phyloP scores from a whole-genome alignment of 2,329 filamentous ascomycete species.

The Aureobasidium lini region DNA sequence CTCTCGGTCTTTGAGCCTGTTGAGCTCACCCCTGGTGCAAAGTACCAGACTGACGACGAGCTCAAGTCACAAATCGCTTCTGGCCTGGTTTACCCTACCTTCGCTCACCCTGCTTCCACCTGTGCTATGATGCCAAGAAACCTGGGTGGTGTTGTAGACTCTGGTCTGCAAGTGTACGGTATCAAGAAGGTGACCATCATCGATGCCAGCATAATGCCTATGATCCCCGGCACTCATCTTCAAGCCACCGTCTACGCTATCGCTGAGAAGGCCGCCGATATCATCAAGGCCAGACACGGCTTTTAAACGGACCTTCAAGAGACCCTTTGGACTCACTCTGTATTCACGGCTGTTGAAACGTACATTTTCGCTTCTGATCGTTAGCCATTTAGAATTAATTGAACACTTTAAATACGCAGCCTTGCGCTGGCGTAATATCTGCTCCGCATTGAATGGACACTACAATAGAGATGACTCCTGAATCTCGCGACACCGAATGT shows the following conservation, averaged over 20 bases:
- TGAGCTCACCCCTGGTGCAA: slow-evolving; percentile 24
- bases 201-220: slow-evolving; percentile 29
- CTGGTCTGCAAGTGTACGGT: slow-evolving; percentile 28
- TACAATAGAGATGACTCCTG: background rate
- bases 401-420: no score
- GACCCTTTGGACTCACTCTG: slow-evolving; percentile 18
- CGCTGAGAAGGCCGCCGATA: slow-evolving; percentile 29
- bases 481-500: background rate
- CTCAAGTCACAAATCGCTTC: slow-evolving; percentile 17
- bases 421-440: no score
- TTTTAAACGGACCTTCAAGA: slow-evolving; percentile 25
- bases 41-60: slow-evolving; percentile 19
- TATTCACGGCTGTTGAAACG: slow-evolving; percentile 20
- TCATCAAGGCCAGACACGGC: slow-evolving; percentile 24
- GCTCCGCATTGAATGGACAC: background rate
- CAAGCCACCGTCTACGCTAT: slow-evolving; percentile 31
- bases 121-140: slow-evolving; percentile 28
- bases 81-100: slow-evolving; percentile 20
- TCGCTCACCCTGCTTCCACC: slow-evolving; percentile 27
- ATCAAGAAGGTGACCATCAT: slow-evolving; percentile 28
- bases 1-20: slow-evolving; percentile 27
- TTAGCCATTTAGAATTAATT: background rate
- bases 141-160: slow-evolving; percentile 29
- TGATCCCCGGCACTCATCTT: slow-evolving; percentile 30
- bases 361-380: background rate